A percentile compares a stretch with the other conserved stretches of the same genome.
Evolutionary conservation across 2,329 filamentous ascomycete species (phyloP).

Genomic region (Ophiocordyceps polyrhachis-furcata): DNA sequence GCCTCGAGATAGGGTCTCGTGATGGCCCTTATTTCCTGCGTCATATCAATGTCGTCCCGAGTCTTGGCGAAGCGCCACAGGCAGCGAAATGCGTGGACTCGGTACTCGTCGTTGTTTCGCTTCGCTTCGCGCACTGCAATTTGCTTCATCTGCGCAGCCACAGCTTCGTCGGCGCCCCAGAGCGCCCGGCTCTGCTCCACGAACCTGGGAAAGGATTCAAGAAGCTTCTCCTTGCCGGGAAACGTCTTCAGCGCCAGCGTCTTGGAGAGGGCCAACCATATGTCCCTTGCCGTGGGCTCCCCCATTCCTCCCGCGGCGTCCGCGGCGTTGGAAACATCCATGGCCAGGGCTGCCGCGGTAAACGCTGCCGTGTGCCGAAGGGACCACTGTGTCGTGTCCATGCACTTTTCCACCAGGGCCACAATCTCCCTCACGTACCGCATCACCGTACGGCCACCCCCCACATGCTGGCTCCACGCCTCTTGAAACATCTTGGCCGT

Average conservation of each 20-base stretch:
- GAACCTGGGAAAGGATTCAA: slow-evolving; percentile 65
- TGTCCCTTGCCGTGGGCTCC: slow-evolving; percentile 34
- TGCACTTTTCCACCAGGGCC: slow-evolving; percentile 41
- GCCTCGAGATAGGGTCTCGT: slow-evolving; percentile 44
- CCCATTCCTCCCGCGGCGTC: slow-evolving; percentile 40
- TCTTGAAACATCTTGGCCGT: slow-evolving; percentile 64
- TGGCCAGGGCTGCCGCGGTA: slow-evolving; percentile 55
- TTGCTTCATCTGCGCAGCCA: slow-evolving; percentile 55
- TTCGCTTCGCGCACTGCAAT: slow-evolving; percentile 75
- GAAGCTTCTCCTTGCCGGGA: slow-evolving; percentile 71
- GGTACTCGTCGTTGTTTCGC: slow-evolving; percentile 72
- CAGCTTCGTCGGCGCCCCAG: slow-evolving; percentile 29
- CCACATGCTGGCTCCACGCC: slow-evolving; percentile 82
- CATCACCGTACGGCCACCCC: slow-evolving; percentile 61
- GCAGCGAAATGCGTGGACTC: slow-evolving; percentile 52
- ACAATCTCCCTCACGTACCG: slow-evolving; percentile 76
- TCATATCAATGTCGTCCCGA: slow-evolving; percentile 50
- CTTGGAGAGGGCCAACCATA: slow-evolving; percentile 77
- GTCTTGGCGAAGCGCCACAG: slow-evolving; percentile 56
- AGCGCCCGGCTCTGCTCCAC: slow-evolving; percentile 43
- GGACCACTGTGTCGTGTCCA: slow-evolving; percentile 73
- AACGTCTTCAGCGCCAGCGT: slow-evolving; percentile 80
- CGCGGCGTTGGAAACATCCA: slow-evolving; percentile 41
- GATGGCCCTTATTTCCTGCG: slow-evolving; percentile 45
- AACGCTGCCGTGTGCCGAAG: slow-evolving; percentile 79